Evolutionary conservation across 2,329 filamentous ascomycete species (phyloP), one percentile per base, ranked within the genome.

Genomic region (Aspergillus clavatus): DNA sequence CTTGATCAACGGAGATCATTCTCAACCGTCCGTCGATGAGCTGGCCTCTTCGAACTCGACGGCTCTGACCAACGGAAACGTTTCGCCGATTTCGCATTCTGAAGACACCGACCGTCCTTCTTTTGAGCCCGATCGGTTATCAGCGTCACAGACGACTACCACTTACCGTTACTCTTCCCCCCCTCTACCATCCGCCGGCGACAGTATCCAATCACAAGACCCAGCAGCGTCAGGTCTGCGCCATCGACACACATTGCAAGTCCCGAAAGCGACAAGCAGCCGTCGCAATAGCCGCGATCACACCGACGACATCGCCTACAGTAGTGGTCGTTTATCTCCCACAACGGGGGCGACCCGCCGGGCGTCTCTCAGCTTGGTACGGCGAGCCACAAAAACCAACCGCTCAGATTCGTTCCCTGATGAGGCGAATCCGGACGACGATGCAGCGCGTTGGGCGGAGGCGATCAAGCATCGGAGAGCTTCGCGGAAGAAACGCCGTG

Each of bases 381-480:
- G 91, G 60, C 81, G 89, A 50, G 83, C 84, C 49, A 96, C 91
- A 19, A 80, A 89, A 51, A 94, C 89, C 5, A 81, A 94, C 61
- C 83, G 90, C 59, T 93, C 89, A 2, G 90, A 97, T 58, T 74
- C 83, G 58, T 84, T 87, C 39, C 77, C 88, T 27, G 91, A 97
- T 55, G 91, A 96, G 57, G 73, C 90, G 16, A 77, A 83, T 2
- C 87, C 85, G 14, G 91, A 97, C 62, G 91, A 96, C 58, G 91
- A 97, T 62, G 89, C 91, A 28, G 78, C 87, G 46, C 81, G 89
- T 45, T 97, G 89, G 88, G 87, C 93, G 23, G 93, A 98, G 68
- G 87, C 87, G 28, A 90, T 95, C 60, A 84, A 88, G 58, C 88
- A 95, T 63, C 95, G 94, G 71, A 78, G 91, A 52, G 90, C 90